Base-by-base conservation (phyloP, 768 basidiomycete genomes). In the Pleurotus citrinopileatus region DNA sequence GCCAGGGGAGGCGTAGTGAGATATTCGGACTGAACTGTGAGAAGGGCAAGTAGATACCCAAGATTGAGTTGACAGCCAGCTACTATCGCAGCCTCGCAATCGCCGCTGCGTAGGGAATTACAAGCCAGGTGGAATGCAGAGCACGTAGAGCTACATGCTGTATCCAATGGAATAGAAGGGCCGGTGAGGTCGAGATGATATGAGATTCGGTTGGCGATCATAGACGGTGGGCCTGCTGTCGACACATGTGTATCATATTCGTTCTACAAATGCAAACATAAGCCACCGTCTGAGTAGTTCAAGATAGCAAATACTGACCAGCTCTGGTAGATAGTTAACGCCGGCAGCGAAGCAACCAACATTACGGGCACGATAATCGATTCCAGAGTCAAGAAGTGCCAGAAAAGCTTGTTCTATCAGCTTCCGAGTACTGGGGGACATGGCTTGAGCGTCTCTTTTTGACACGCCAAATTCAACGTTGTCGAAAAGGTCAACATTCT, bases 151-250 rank as follows among this genome's bases (percentile, higher is more conserved):
- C 76, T 79, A 57, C 80, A 81, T 1, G 77, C 77, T 0, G 76
- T 79, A 55, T 82, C 79, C 0, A 73, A 59, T 4, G 78, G 74
- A 28, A 81, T 55, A 3, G 80, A 82, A 10, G 80, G 81, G 10
- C 79, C 79, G 2, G 62, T 42, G 10, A 73, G 56, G 55, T 74
- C 71, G 7, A 76, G 60, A 52, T 73, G 69, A 56, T 77, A 74
- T 1, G 76, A 74, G 32, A 77, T 62, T 26, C 66, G 61, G 60
- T 76, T 77, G 13, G 76, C 71, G 4, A 76, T 63, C 63, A 68
- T 71, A 7, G 64, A 57, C 9, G 73, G 68, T 27, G 59, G 56
- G 5, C 62, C 65, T 6, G 69, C 68, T 34, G 76, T 68, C 1
- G 68, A 68, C 6, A 70, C 71, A 6, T 56, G 53, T 13, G 65